Base-by-base conservation (phyloP, 2,329 filamentous ascomycete species). In the Diplodia sapinea region DNA sequence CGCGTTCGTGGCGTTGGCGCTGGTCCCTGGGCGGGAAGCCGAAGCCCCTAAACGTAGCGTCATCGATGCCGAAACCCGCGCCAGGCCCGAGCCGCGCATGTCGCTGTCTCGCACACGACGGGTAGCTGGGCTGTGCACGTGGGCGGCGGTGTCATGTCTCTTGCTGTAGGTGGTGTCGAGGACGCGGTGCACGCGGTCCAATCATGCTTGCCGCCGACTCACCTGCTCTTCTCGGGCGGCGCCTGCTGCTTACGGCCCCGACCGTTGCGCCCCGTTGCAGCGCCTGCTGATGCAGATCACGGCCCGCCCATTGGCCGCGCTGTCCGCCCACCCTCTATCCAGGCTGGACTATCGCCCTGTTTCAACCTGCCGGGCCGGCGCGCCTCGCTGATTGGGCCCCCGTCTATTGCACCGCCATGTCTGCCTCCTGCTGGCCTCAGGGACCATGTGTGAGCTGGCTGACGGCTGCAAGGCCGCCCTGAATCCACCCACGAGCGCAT, bases 211-310 rank as follows among this genome's bases (percentile, higher is more conserved):
- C 59, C 59, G 59, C 59, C 47, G 15, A 29, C 57, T 62, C 57
- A 62, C 57, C 57, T 62, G 47, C 47, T 63, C 59, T 17, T 51
- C 43, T 51, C 2, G 55, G 55, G 20, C n/a, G 26, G 20, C 52
- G 55, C 33, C 55, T 57, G 33, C 57, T 31, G 43, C 57, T 33
- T 20, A 17, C 36, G n/a, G 56, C 38, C 36, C 56, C 23, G 13
- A 38, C 56, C 40, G 55, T 43, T n/a, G 43, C 9, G 13, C 57
- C 20, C 36, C 20, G 4, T 3, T 2, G 9, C 55, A 54, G 61
- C 61, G 61, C 61, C 61, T 52, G 61, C 61, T 65, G 62, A 65
- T 47, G 62, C 62, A 31, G 62, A 65, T 65, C 62, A 65, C 4
- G 29, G 2, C 47, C 15, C 31, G 29, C 43, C 59, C 33, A 52